Conservation (phyloP, 805 yeast genomes). For the Kluyveromyces starmeri region DNA sequence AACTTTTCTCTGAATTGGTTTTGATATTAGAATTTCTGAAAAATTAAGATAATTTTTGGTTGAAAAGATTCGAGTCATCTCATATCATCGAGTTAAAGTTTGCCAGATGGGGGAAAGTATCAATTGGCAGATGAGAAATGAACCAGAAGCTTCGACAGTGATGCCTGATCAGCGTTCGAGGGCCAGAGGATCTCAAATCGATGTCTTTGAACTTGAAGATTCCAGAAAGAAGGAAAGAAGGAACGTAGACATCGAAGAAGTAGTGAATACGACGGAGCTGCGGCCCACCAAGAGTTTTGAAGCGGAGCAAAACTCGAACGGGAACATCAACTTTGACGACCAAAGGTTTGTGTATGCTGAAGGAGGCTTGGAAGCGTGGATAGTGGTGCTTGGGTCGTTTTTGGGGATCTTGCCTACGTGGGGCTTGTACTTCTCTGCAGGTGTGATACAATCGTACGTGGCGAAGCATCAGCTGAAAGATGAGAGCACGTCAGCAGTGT, state of each 20-base stretch:
- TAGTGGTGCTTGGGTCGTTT: slow-evolving; percentile 33
- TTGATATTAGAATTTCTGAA: too few relatives aligned
- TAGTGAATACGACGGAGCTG: background rate
- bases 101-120: too few relatives aligned
- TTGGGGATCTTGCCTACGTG: slow-evolving; percentile 48
- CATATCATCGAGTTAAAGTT: too few relatives aligned
- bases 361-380: slow-evolving; percentile 36
- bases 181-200: background rate
- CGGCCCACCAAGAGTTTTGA: slow-evolving; percentile 1
- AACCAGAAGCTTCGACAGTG: background rate
- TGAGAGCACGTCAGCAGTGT: slow-evolving; percentile 39
- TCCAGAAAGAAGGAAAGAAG: background rate
- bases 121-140: background rate
- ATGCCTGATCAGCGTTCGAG: background rate
- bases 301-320: background rate
- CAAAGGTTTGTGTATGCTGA: slow-evolving; percentile 27
- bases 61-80: too few relatives aligned
- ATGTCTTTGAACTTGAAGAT: background rate
- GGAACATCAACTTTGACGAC: background rate
- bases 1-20: too few relatives aligned
- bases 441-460: slow-evolving; percentile 60
- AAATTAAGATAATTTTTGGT: too few relatives aligned
- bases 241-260: background rate
- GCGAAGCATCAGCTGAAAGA: slow-evolving; percentile 41
- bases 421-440: slow-evolving; percentile 59